Evolutionary conservation across 73 alveolate species (phyloP), one percentile per base, ranked within the genome.

Genomic region (Durusdinium trenchii): DNA sequence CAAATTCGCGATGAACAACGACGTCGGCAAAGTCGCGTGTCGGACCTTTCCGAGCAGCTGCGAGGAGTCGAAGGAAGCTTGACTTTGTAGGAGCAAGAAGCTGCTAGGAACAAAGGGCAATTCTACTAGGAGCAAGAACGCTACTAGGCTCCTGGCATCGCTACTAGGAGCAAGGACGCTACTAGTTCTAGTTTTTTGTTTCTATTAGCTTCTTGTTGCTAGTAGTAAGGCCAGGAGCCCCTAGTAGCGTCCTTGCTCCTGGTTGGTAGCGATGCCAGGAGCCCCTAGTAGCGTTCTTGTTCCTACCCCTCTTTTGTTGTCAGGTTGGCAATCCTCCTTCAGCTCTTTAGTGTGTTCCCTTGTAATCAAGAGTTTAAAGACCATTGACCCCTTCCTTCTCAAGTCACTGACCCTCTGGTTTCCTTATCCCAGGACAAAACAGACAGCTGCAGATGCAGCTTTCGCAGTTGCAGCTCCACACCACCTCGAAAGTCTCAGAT

Each of bases 1-100:
- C 98, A 91, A 61, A 91, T 91, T 89, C 98, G 82, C 32, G 98
- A 91, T 60, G 98, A 91, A 76, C 98, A 91, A 57, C 90, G 82
- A 36, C 98, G 98, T 12, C 87, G 98, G 12, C 76, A 6, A 54
- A 91, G 98, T 57, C 98, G 98, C 45, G 90, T 91, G 46, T 76
- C 78, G 18, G 98, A 91, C 78, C 89, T 91, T 26, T 42, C 52
- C 45, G 98, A 91, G 45, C 98, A 91, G 32, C 79, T 91, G 86
- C 51, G 30, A 16, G 60, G 90, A 67, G 52, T 50, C 35, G 79
- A 67, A 71, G 89, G 98, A 38, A 6, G 2, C 73, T 20, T 30
- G 48, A 75, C 10, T 18, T 18, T 16, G 30, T 43, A 43, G 43
- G n/a, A 64, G n/a, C 28, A 64, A 18, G 36, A 7, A 12, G 4